Percentiles rank a stretch among this genome's conserved stretches.
Conservation (phyloP, 1,284 basidiomycete species). For the Puccinia triticina region DNA sequence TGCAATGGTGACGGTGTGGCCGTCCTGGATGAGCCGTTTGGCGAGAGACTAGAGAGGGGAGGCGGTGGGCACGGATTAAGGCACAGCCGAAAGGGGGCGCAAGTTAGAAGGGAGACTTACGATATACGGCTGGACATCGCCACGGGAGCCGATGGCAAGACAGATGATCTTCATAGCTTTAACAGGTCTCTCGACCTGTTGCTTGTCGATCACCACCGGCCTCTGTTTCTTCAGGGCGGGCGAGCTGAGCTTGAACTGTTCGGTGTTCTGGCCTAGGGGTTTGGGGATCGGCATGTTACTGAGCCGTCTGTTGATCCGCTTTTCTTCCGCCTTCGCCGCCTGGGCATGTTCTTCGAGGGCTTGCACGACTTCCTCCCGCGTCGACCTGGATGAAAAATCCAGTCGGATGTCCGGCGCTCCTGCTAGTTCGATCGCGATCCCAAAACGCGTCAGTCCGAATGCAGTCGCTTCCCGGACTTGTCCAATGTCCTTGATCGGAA, state of each 20-base stretch:
- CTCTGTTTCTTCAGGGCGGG: neutral
- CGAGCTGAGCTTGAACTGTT: neutral
- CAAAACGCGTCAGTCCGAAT: constrained; percentile 56
- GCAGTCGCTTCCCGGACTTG: constrained; percentile 54
- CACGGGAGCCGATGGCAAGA: constrained; percentile 89
- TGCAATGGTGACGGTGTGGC: constrained; percentile 80
- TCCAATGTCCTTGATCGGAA: constrained; percentile 56
- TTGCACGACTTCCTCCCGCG: constrained; percentile 53
- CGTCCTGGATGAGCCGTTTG: constrained; percentile 86
- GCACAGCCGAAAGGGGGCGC: neutral
- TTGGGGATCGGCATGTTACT: constrained; percentile 30
- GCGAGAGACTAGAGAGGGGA: constrained; percentile 65
- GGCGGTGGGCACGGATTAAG: constrained; percentile 24
- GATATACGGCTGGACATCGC: constrained; percentile 73
- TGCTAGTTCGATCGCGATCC: constrained; percentile 56
- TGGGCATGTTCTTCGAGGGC: constrained; percentile 6
- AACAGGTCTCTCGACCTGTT: constrained; percentile 7
- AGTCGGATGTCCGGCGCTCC: constrained; percentile 56
- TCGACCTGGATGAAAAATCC: constrained; percentile 54
- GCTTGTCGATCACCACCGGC: constrained; percentile 10
- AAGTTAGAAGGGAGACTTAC: constrained; percentile 51
- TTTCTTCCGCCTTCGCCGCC: constrained; percentile 11
- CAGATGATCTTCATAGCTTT: constrained; percentile 71
- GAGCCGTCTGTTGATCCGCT: constrained; percentile 23
- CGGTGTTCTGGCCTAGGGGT: constrained; percentile 17